phyloP scores from a whole-genome alignment of 2,329 filamentous ascomycete species.

The Paraconiothyrium brasiliense region DNA sequence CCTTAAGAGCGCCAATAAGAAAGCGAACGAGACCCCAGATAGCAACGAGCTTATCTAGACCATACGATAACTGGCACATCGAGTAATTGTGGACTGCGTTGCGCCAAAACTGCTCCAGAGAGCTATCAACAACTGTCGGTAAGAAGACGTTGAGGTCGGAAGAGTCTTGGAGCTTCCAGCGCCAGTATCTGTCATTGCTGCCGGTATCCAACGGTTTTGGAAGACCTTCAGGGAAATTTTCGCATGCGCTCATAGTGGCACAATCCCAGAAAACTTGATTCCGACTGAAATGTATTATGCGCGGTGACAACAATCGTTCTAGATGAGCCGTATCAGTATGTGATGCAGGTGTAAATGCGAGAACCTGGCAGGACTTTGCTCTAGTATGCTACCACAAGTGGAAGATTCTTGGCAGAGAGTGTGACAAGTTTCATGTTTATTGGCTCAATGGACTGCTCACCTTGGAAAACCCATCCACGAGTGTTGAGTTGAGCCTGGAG shows the following conservation, averaged over 20 bases:
- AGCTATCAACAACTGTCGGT: conserved; percentile 31
- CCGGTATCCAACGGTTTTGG: conserved; percentile 31
- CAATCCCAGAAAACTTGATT: conserved; percentile 44
- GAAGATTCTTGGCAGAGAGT: no score
- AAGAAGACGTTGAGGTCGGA: conserved; percentile 17
- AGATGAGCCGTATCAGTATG: conserved; percentile 3
- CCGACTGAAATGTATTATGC: conserved; percentile 36
- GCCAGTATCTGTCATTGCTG: conserved; percentile 36
- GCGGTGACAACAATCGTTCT: conserved; percentile 41
- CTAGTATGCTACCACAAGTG: no score
- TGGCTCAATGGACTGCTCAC: conserved; percentile 17
- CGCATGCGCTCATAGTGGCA: conserved; percentile 32
- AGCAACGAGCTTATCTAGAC: conserved; percentile 34
- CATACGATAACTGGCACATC: conserved; percentile 29
- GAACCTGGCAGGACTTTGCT: no score
- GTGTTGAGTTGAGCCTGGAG: conserved; percentile 29
- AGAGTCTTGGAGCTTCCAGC: conserved; percentile 32
- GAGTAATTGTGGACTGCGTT: conserved; percentile 36
- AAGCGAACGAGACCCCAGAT: conserved; percentile 44
- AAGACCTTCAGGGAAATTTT: conserved; percentile 33
- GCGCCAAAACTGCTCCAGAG: conserved; percentile 34
- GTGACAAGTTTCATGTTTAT: no score
- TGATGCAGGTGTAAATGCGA: neutral
- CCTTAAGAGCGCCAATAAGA: conserved; percentile 29
- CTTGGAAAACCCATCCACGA: conserved; percentile 44